These are phyloP conservation scores for Paracamarosporium sp. DNA, from an alignment of 2,329 filamentous ascomycete species.

Conservation along the genomic window DNA sequence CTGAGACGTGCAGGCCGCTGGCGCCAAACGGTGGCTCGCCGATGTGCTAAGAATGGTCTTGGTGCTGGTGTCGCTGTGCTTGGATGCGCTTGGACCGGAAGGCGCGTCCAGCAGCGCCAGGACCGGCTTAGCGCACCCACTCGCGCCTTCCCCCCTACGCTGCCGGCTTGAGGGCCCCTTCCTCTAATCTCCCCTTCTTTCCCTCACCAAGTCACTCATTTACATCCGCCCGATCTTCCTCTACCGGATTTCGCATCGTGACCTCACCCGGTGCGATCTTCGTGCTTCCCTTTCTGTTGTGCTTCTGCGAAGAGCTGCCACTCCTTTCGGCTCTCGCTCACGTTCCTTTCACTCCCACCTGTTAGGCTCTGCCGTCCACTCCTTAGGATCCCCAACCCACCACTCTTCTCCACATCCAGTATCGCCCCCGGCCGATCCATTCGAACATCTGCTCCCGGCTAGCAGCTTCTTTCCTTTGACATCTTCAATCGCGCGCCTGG, in stretches of 20 bases:
- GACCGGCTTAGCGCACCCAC: slow-evolving; percentile 11
- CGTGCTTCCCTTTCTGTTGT: slow-evolving; percentile 44
- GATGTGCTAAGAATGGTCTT: slow-evolving; percentile 22
- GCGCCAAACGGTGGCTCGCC: slow-evolving; percentile 27
- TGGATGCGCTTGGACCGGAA: slow-evolving; percentile 14
- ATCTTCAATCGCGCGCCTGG: slow-evolving; percentile 39
- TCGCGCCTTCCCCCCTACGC: slow-evolving; percentile 31
- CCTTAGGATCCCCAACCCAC: slow-evolving; percentile 36
- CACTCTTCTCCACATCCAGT: slow-evolving; percentile 33
- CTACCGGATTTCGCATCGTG: slow-evolving; percentile 43
- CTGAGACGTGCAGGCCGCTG: slow-evolving; percentile 16
- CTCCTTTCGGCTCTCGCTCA: slow-evolving; percentile 52
- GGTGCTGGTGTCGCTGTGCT: slow-evolving; percentile 17
- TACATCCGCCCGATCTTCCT: slow-evolving; percentile 42
- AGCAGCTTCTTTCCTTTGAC: slow-evolving; percentile 46
- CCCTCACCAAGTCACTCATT: slow-evolving; percentile 41
- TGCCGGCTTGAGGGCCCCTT: slow-evolving; percentile 35
- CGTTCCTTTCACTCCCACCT: slow-evolving; percentile 42
- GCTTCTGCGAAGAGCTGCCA: slow-evolving; percentile 51
- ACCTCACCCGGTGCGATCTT: slow-evolving; percentile 46
- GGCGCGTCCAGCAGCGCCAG: slow-evolving; percentile 16
- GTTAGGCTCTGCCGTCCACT: slow-evolving; percentile 49
- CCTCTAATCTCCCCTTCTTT: slow-evolving; percentile 43
- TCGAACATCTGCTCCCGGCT: slow-evolving; percentile 42
- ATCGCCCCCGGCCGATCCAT: slow-evolving; percentile 48